phyloP scores from a whole-genome alignment of 352 stramenopile species.

The Globisporangium splendens region DNA sequence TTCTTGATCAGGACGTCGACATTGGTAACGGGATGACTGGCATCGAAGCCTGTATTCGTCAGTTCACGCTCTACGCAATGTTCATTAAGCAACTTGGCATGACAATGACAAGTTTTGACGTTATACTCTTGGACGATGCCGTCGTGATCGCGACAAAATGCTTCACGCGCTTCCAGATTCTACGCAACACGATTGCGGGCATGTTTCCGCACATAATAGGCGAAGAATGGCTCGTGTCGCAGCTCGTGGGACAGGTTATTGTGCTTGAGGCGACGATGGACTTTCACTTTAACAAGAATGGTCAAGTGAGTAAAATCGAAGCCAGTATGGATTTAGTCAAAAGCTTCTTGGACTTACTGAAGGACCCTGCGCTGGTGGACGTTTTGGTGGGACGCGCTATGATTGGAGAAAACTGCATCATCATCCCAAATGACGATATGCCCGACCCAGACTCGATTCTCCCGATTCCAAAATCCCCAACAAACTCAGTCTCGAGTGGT shows the following conservation, averaged over 20 bases:
- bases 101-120: constrained; percentile 25
- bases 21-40: constrained; percentile 28
- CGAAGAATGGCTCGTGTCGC: constrained; percentile 31
- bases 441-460: background rate
- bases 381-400: constrained; percentile 27
- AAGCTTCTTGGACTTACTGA: constrained; percentile 29
- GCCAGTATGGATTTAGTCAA: constrained; percentile 36
- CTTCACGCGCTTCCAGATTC: constrained; percentile 35
- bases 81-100: constrained; percentile 38
- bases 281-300: constrained; percentile 35
- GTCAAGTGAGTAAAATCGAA: constrained; percentile 27
- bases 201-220: constrained; percentile 44
- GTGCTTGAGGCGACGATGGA: constrained; percentile 17
- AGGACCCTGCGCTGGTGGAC: constrained; percentile 25
- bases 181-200: constrained; percentile 37
- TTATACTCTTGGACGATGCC: constrained; percentile 26
- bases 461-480: background rate
- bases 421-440: constrained; percentile 3
- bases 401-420: constrained; percentile 32
- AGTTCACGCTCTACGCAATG: constrained; percentile 40
- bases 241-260: constrained; percentile 37
- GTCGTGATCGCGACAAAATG: constrained; percentile 32
- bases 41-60: constrained; percentile 31
- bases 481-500: background rate
- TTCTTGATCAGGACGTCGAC: constrained; percentile 34